Conservation (phyloP, 1,284 basidiomycete genomes). For the Rhodotorula sp. region DNA sequence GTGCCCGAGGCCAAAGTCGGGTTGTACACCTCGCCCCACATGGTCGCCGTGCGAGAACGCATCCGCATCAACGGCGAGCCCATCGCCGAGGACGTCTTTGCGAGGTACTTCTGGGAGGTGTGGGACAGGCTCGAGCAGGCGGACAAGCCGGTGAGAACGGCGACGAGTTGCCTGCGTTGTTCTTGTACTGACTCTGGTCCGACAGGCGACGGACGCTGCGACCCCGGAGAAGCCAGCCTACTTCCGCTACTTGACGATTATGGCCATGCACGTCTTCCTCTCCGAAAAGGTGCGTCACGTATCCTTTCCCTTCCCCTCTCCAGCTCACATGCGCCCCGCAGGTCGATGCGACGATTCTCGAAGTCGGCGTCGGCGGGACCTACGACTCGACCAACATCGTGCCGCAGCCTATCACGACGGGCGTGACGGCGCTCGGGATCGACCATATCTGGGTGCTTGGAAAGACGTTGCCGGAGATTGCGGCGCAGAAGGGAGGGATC, state of each 20-base stretch:
- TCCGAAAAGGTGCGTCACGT: slow-evolving; percentile 59
- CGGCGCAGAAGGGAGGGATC: slow-evolving; percentile 94
- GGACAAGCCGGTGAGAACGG: slow-evolving; percentile 60
- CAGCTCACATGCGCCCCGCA: slow-evolving; percentile 38
- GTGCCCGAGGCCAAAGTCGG: slow-evolving; percentile 53
- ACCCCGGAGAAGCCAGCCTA: slow-evolving; percentile 66
- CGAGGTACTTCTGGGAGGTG: slow-evolving; percentile 91
- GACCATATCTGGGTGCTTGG: slow-evolving; percentile 92
- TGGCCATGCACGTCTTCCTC: slow-evolving; percentile 89
- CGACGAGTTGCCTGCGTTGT: neutral
- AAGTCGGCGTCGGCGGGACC: slow-evolving; percentile 93
- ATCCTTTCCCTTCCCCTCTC: neutral
- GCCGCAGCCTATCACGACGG: slow-evolving; percentile 82
- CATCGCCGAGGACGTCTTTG: slow-evolving; percentile 81
- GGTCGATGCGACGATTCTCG: slow-evolving; percentile 86
- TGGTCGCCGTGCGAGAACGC: slow-evolving; percentile 91
- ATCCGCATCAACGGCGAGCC: slow-evolving; percentile 92
- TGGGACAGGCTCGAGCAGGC: slow-evolving; percentile 76
- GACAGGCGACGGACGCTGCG: neutral
- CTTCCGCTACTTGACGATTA: slow-evolving; percentile 88
- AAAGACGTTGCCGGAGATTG: slow-evolving; percentile 84
- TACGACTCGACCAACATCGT: slow-evolving; percentile 98
- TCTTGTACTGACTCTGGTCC: neutral
- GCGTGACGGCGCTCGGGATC: slow-evolving; percentile 84
- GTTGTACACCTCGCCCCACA: slow-evolving; percentile 94